Evolutionary conservation across 495 filamentous ascomycete species (phyloP).

Genomic region (Sabuloglossum arenarium): DNA sequence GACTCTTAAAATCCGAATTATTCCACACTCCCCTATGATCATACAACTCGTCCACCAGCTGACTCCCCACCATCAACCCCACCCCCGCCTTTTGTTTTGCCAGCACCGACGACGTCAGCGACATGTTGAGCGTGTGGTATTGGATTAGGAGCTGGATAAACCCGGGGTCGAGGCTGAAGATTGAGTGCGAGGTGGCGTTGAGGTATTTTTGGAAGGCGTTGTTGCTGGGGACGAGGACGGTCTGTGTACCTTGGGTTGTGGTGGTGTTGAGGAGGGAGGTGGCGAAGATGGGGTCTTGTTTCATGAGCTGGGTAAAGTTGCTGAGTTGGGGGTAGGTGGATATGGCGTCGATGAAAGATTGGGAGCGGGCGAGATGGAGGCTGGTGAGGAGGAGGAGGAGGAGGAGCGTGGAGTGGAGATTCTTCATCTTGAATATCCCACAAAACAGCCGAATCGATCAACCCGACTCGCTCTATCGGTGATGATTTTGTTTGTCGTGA

Average conservation of each 20-base stretch:
- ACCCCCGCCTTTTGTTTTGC: not conserved
- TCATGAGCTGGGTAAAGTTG: not conserved
- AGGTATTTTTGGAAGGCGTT: not conserved
- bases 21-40: not conserved
- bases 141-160: not conserved
- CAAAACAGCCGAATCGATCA: no score
- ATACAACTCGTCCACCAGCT: not conserved
- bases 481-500: no score
- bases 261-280: not conserved
- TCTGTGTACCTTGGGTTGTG: not conserved
- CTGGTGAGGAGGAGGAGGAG: no score
- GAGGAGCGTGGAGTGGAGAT: no score
- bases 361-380: not conserved
- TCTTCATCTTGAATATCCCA: no score
- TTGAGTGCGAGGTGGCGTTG: not conserved
- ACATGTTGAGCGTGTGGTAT: not conserved
- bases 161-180: not conserved
- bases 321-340: not conserved
- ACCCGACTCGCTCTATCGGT: no score
- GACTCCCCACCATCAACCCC: not conserved
- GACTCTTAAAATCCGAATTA: not conserved
- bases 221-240: not conserved
- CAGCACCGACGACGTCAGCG: not conserved
- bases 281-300: not conserved
- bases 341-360: not conserved